phyloP scores from a whole-genome alignment of 768 basidiomycete genomes.

The Daedaleopsis sinensis region DNA sequence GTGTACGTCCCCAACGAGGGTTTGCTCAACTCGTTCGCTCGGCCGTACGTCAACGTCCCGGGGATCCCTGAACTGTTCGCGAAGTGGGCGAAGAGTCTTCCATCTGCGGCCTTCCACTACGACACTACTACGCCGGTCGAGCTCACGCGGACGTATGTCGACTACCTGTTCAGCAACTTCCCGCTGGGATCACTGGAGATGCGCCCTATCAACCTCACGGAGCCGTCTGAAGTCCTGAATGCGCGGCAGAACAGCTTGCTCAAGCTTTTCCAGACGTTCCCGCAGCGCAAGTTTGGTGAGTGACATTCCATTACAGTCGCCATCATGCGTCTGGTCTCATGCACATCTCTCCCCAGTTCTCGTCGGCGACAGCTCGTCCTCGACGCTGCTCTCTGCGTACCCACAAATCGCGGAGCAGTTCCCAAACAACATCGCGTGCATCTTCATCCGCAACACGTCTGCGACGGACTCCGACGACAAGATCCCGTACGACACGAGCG shows the following conservation, averaged over 20 bases:
- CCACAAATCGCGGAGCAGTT: slow-evolving; percentile 29
- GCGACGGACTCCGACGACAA: slow-evolving; percentile 36
- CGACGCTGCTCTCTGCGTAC: slow-evolving; percentile 29
- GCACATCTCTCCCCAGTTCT: slow-evolving; percentile 8
- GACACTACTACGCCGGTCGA: slow-evolving; percentile 38
- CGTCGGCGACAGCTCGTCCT: slow-evolving; percentile 28
- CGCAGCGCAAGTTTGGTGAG: slow-evolving; percentile 34
- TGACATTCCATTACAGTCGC: background rate
- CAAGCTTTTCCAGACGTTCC: slow-evolving; percentile 36
- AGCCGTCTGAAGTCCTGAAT: slow-evolving; percentile 31
- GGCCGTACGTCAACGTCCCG: slow-evolving; percentile 32
- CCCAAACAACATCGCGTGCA: slow-evolving; percentile 32
- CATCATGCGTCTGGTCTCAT: background rate
- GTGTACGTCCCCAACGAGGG: slow-evolving; percentile 37
- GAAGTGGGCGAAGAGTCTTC: slow-evolving; percentile 29
- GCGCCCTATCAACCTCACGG: slow-evolving; percentile 36
- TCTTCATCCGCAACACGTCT: slow-evolving; percentile 37
- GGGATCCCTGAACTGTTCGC: slow-evolving; percentile 34
- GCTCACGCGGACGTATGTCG: slow-evolving; percentile 35
- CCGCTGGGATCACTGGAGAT: slow-evolving; percentile 37
- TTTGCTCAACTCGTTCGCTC: slow-evolving; percentile 35
- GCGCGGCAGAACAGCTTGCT: slow-evolving; percentile 33
- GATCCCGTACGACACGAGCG: slow-evolving; percentile 36
- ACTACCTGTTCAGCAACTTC: slow-evolving; percentile 35
- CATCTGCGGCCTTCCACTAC: slow-evolving; percentile 37